Base-by-base conservation (phyloP, 2,329 filamentous ascomycete species). In the Xylariaceae sp. region DNA sequence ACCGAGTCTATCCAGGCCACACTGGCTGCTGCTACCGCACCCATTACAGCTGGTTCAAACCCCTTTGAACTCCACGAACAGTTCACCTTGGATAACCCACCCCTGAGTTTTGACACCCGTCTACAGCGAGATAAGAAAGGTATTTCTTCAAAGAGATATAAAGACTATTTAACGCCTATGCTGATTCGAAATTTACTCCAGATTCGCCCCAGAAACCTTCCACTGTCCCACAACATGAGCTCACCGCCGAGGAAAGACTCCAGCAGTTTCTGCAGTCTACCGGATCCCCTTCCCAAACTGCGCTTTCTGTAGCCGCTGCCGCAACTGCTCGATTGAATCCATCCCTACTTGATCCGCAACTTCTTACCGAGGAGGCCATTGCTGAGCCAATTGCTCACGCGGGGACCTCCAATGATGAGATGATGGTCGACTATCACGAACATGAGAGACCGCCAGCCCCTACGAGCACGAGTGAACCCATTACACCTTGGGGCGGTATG, bases 51-150 rank as follows among this genome's bases (percentile, higher is more conserved):
- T 1, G 56, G 44, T 16, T 44, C 60, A 2, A 64, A 65, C 40
- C 59, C 67, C 43, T 79, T 84, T 57, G 81, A 85, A 60, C 67
- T 85, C 10, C 82, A 85, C 40, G 83, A 86, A 45, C 82, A 85
- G 43, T 85, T 81, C 65, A 81, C 81, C 2, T 67, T 84, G 3
- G 83, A 86, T 20, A 81, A 85, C 49, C 79, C 81, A 1, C 79
- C 82, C 1, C 65, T 77, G 16, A 77, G 72, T 66, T 82, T 82
- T 44, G 81, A 82, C 41, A 70, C 67, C 44, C 70, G 71, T 12
- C 59, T 67, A 5, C 61, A 63, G 7, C 55, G 70, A n/a, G 71
- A 74, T 21, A 72, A 65, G 32, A 75, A 77, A 67, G 66, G 77
- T 78, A 64, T 14, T 26, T 16, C 14, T 16, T 26, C 43, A 21